Evolutionary conservation across 805 yeast species (phyloP).

Genomic region (Saccharomyces paradoxus): DNA sequence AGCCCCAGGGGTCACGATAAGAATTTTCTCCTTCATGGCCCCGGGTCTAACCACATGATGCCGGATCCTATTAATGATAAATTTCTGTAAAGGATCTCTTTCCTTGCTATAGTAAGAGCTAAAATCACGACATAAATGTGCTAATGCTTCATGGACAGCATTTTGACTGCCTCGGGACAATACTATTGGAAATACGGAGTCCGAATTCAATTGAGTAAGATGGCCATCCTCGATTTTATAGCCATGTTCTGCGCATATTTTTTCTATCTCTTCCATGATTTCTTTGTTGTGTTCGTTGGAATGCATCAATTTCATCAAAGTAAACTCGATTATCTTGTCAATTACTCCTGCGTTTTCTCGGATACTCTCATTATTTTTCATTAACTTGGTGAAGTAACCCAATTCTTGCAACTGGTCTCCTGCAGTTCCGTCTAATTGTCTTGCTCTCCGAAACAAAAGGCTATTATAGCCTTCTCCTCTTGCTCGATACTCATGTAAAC

Average conservation of each 20-base stretch:
- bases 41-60: not conserved
- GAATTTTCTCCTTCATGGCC: slow-evolving; percentile 32
- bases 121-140: slow-evolving; percentile 82
- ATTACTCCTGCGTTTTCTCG: slow-evolving; percentile 42
- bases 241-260: not conserved
- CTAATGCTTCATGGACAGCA: slow-evolving; percentile 57
- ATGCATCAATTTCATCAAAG: slow-evolving; percentile 27
- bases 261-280: not conserved
- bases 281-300: slow-evolving; percentile 2
- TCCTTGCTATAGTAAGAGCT: slow-evolving; percentile 40
- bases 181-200: not conserved
- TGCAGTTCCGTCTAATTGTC: slow-evolving; percentile 4
- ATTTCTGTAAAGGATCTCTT: slow-evolving; percentile 45
- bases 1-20: slow-evolving; percentile 75
- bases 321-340: slow-evolving; percentile 35
- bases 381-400: slow-evolving; percentile 48
- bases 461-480: slow-evolving; percentile 17
- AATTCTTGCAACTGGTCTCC: slow-evolving; percentile 30
- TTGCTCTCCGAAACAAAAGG: slow-evolving; percentile 14
- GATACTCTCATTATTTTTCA: slow-evolving; percentile 40
- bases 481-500: slow-evolving; percentile 14
- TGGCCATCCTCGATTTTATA: not conserved
- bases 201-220: not conserved
- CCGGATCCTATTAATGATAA: slow-evolving; percentile 39
- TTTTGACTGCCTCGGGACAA: slow-evolving; percentile 16